phyloP scores from a whole-genome alignment of 345 rosid species.

The Durio zibethinus region DNA sequence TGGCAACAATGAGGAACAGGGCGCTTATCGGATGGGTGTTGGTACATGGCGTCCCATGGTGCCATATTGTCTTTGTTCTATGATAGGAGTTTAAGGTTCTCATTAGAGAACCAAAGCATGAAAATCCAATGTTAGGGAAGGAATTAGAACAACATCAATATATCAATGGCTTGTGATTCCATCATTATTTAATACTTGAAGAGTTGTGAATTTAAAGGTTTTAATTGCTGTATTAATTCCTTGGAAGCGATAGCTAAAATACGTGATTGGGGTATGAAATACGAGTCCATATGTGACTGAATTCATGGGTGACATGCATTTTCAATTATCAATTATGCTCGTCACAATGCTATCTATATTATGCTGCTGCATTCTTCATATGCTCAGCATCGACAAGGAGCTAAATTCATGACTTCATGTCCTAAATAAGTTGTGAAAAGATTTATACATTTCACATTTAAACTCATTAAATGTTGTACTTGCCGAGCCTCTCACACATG shows the following conservation, averaged over 20 bases:
- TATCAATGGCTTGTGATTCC: background rate
- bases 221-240: background rate
- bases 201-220: background rate
- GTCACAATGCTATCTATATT: no score
- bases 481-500: background rate
- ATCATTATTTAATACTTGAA: background rate
- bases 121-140: background rate
- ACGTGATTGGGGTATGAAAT: background rate
- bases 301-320: no score
- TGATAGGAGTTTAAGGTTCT: background rate
- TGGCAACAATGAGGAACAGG: conserved; percentile 13
- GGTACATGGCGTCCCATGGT: conserved; percentile 15
- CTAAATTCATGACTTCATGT: background rate
- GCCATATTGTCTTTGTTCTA: conserved; percentile 7
- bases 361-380: background rate
- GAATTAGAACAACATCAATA: background rate
- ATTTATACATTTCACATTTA: background rate
- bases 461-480: background rate
- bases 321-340: no score
- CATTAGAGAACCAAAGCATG: conserved; percentile 9
- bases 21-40: conserved; percentile 14
- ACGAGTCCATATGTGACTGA: no score
- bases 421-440: background rate
- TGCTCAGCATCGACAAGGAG: background rate
- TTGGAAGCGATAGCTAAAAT: background rate